Evolutionary conservation across 2,329 filamentous ascomycete genomes (phyloP).

Genomic region (Hypomyces rosellus): DNA sequence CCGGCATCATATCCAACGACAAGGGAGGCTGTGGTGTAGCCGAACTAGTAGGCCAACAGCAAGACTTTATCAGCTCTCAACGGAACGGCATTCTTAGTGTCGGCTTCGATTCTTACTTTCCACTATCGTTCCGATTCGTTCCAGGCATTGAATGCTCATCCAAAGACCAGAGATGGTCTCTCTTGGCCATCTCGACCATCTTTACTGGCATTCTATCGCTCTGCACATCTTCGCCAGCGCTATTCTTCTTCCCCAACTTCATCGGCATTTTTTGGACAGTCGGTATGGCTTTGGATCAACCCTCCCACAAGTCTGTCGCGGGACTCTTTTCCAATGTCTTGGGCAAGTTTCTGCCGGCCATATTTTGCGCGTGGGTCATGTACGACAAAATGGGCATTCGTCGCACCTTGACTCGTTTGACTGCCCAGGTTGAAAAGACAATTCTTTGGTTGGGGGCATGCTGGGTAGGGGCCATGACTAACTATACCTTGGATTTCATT

Average conservation of each 20-base stretch:
- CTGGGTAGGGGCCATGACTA: conserved; percentile 88
- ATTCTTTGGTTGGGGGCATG: conserved; percentile 83
- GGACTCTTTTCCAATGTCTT: conserved; percentile 70
- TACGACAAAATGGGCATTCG: conserved; percentile 76
- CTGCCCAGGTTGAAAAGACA: conserved; percentile 83
- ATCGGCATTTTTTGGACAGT: conserved; percentile 82
- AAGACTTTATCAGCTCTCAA: conserved; percentile 56
- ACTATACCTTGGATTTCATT: conserved; percentile 92
- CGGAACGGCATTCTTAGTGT: conserved; percentile 71
- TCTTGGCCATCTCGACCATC: conserved; percentile 73
- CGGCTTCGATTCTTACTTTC: conserved; percentile 82
- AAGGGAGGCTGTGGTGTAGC: conserved; percentile 79
- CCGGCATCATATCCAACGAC: conserved; percentile 65
- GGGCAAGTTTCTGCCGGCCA: conserved; percentile 77
- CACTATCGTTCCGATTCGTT: conserved; percentile 75
- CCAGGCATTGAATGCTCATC: conserved; percentile 59
- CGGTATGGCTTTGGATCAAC: conserved; percentile 82
- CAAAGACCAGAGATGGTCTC: conserved; percentile 73
- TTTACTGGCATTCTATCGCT: conserved; percentile 75
- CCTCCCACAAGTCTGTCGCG: conserved; percentile 59
- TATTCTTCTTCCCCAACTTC: conserved; percentile 84
- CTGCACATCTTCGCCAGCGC: conserved; percentile 68
- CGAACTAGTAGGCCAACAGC: conserved; percentile 61
- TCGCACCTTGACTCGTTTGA: conserved; percentile 64
- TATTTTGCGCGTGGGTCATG: conserved; percentile 81